These are phyloP conservation scores for Penicillium sp. DNA, from an alignment of 2,329 filamentous ascomycete species.

Conservation along the genomic window DNA sequence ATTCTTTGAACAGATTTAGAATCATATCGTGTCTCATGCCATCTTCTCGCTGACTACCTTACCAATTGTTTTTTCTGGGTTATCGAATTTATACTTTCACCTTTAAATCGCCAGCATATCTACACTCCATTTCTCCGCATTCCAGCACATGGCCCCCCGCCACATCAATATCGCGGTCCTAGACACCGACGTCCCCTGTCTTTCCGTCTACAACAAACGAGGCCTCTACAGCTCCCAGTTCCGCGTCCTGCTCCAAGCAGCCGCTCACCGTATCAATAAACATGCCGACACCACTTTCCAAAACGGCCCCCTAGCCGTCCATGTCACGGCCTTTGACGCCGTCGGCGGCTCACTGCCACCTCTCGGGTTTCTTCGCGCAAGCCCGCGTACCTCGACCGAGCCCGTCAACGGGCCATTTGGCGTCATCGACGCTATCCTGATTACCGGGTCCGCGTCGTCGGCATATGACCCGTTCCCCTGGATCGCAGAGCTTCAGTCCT, in stretches of 20 bases:
- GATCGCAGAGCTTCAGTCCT: conserved; percentile 33
- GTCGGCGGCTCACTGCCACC: conserved; percentile 40
- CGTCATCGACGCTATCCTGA: conserved; percentile 39
- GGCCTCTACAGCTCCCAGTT: conserved; percentile 48
- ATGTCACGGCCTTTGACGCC: conserved; percentile 43
- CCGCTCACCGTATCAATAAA: conserved; percentile 37
- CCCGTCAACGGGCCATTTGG: conserved; percentile 13
- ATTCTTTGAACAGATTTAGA: not conserved
- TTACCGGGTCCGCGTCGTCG: conserved; percentile 37
- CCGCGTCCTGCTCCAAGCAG: conserved; percentile 39
- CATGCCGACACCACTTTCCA: conserved; percentile 10
- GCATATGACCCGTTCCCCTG: conserved; percentile 35
- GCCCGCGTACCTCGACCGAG: conserved; percentile 16
- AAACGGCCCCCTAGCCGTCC: conserved; percentile 28
- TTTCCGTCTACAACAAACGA: conserved; percentile 38
- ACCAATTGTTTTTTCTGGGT: not conserved
- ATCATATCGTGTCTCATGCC: not conserved
- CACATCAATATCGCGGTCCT: conserved; percentile 45
- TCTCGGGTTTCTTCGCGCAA: conserved; percentile 32
- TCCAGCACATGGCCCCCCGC: conserved; percentile 23
- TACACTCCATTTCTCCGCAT: not conserved
- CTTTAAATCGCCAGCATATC: not conserved
- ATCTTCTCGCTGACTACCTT: not conserved
- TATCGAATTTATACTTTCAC: not conserved
- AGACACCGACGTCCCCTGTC: conserved; percentile 46